phyloP scores from a whole-genome alignment of 23 red algal species.

The Gracilaria vermiculophylla region DNA sequence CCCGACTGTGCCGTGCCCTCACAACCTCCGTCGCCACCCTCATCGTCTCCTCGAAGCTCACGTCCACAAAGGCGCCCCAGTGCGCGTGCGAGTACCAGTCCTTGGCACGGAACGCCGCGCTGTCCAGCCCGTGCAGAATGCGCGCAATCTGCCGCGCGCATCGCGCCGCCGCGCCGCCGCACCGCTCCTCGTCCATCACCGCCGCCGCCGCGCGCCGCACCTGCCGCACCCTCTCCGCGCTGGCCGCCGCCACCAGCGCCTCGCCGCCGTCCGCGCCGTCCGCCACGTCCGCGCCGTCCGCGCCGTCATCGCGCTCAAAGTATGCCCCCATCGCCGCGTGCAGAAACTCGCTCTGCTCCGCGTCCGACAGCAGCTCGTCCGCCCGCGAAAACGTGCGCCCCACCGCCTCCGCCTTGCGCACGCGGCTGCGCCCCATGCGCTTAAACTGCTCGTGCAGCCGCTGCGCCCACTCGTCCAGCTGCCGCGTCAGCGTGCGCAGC shows the following conservation, averaged over 20 bases:
- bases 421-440: not conserved
- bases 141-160: conserved; percentile 23
- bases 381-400: not conserved
- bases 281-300: not conserved
- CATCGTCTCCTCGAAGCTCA: not conserved
- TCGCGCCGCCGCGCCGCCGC: not conserved
- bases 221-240: not conserved
- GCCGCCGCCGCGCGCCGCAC: not conserved
- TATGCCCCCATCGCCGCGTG: not conserved
- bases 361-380: conserved; percentile 25
- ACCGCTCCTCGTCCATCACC: not conserved
- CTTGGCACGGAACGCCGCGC: conserved; percentile 23
- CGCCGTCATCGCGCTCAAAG: not conserved
- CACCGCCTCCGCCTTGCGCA: not conserved
- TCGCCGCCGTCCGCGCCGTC: not conserved
- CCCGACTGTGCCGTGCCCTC: not conserved
- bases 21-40: not conserved
- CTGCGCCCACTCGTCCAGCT: not conserved
- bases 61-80: conserved; percentile 36
- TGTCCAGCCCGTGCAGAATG: conserved; percentile 51
- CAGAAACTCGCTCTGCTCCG: conserved; percentile 13
- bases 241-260: not conserved
- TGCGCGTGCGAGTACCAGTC: conserved; percentile 19
- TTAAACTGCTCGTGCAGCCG: not conserved
- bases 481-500: not conserved